Percentiles rank a stretch among this genome's conserved stretches.
These are phyloP conservation scores for Cadophora malorum DNA, from an alignment of 2,329 filamentous ascomycete genomes.

Conservation along the genomic window DNA sequence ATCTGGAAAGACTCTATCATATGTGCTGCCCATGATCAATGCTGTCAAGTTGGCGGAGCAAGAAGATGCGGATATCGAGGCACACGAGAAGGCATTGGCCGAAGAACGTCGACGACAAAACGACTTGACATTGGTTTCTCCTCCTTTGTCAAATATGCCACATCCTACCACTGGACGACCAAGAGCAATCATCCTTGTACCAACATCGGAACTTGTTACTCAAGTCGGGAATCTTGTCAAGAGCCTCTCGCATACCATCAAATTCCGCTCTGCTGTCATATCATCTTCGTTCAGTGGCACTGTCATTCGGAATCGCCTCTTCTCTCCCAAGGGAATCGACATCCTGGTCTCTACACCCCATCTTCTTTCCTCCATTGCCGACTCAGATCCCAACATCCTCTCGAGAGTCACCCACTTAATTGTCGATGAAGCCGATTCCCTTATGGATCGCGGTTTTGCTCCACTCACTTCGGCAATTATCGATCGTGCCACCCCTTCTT, in stretches of 20 bases:
- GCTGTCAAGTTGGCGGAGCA: constrained; percentile 80
- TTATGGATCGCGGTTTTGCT: constrained; percentile 91
- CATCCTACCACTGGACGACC: constrained; percentile 80
- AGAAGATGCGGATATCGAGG: constrained; percentile 62
- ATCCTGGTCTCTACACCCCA: constrained; percentile 88
- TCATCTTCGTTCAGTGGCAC: constrained; percentile 78
- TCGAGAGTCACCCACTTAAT: constrained; percentile 90
- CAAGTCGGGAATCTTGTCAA: constrained; percentile 87
- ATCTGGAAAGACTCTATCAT: constrained; percentile 95
- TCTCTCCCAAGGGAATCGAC: constrained; percentile 82
- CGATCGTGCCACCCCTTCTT: constrained; percentile 78
- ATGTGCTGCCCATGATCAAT: constrained; percentile 84
- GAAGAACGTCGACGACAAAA: constrained; percentile 62
- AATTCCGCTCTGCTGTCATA: constrained; percentile 84
- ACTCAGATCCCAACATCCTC: constrained; percentile 89
- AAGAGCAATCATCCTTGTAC: constrained; percentile 84
- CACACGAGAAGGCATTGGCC: constrained; percentile 63
- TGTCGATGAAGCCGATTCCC: constrained; percentile 93
- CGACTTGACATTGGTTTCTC: constrained; percentile 65
- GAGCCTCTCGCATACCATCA: constrained; percentile 80
- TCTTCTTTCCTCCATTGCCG: constrained; percentile 84
- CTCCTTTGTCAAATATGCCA: constrained; percentile 66
- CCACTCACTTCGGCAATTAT: constrained; percentile 83
- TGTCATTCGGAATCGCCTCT: constrained; percentile 85
- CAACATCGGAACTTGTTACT: constrained; percentile 87